Conservation (phyloP, 257 asterid genomes). For the Plantago ovata region DNA sequence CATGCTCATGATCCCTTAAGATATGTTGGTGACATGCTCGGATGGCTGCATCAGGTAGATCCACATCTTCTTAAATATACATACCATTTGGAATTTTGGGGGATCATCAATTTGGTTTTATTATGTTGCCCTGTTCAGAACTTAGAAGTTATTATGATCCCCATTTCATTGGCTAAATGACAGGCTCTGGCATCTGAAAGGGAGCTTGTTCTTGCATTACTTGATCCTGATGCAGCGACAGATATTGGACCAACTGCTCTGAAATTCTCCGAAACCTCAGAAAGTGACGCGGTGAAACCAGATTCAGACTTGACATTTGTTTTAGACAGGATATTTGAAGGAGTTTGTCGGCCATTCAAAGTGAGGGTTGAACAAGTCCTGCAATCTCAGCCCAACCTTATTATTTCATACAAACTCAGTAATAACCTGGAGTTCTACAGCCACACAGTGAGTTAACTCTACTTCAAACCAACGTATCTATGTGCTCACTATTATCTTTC, state of each 20-base stretch:
- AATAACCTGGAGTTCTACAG: conserved; percentile 93
- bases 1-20: conserved; percentile 98
- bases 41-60: conserved; percentile 95
- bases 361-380: conserved; percentile 96
- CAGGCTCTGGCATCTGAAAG: conserved; percentile 99
- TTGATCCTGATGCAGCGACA: conserved; percentile 73
- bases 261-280: conserved; percentile 44
- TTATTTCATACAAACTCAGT: conserved; percentile 81
- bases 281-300: conserved; percentile 51
- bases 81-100: too few relatives aligned
- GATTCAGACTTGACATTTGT: conserved; percentile 89
- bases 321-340: conserved; percentile 93
- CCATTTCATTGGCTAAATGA: conserved; percentile 23
- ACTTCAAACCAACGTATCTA: not conserved
- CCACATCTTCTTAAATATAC: too few relatives aligned
- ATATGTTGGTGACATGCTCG: conserved; percentile 99
- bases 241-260: conserved; percentile 73
- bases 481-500: conserved; percentile 13
- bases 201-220: conserved; percentile 92
- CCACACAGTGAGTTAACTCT: conserved; percentile 71
- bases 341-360: conserved; percentile 98
- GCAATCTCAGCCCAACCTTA: conserved; percentile 93
- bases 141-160: conserved; percentile 16
- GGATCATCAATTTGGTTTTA: not conserved
- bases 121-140: conserved; percentile 13